These are phyloP conservation scores for Cucurbita pepo DNA, from an alignment of 306 rosid species.

Conservation along the genomic window DNA sequence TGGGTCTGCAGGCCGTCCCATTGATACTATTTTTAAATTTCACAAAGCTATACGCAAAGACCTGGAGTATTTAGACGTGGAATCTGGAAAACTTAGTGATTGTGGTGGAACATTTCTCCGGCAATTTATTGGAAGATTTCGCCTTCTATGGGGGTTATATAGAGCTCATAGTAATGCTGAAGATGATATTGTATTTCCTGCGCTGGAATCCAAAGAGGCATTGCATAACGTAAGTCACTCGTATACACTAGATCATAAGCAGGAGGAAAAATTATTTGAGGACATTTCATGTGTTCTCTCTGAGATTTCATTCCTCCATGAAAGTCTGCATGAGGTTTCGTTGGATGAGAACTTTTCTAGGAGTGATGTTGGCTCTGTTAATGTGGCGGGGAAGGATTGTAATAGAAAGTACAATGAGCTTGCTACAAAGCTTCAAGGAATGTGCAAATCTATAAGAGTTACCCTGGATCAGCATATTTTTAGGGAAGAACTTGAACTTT, in stretches of 20 bases:
- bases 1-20: slow-evolving; percentile 75
- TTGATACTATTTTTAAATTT: slow-evolving; percentile 94
- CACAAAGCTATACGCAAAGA: slow-evolving; percentile 97
- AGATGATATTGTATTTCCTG: slow-evolving; percentile 96
- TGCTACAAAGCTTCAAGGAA: slow-evolving; percentile 96
- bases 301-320: slow-evolving; percentile 76
- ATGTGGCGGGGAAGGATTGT: slow-evolving; percentile 22
- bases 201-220: slow-evolving; percentile 90
- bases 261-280: slow-evolving; percentile 84
- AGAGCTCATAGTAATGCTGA: slow-evolving; percentile 99
- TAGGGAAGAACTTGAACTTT: slow-evolving; percentile 93
- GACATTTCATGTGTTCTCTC: slow-evolving; percentile 70
- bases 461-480: slow-evolving; percentile 92
- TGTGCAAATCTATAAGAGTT: slow-evolving; percentile 90
- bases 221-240: slow-evolving; percentile 98
- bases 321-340: slow-evolving; percentile 31
- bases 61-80: slow-evolving; percentile 90
- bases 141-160: slow-evolving; percentile 93
- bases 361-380: slow-evolving; percentile 18
- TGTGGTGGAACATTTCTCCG: slow-evolving; percentile 60
- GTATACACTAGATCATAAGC: slow-evolving; percentile 85
- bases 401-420: slow-evolving; percentile 63
- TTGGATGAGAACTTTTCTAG: slow-evolving; percentile 26
- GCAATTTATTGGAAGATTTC: slow-evolving; percentile 87
- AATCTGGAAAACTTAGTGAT: slow-evolving; percentile 89